These are phyloP conservation scores for Quercus engelmannii DNA, from an alignment of 306 rosid genomes.

Conservation along the genomic window DNA sequence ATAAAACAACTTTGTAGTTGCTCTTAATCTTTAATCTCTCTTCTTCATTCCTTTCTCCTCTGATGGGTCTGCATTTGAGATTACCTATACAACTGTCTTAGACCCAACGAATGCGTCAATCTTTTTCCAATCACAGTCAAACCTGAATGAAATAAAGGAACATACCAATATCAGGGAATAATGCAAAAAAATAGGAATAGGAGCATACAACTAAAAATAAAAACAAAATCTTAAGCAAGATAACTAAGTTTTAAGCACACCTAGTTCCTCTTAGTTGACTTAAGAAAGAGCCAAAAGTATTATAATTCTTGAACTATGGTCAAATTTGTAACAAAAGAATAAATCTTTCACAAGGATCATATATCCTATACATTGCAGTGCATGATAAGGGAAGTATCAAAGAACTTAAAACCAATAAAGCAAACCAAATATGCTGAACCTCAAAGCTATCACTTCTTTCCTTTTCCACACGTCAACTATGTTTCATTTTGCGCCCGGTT, in stretches of 20 bases:
- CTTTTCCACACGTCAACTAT: neutral
- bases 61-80: conserved; percentile 18
- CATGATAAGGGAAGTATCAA: neutral
- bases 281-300: neutral
- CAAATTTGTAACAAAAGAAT: neutral
- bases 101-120: conserved; percentile 97
- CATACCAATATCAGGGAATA: neutral
- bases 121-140: conserved; percentile 98
- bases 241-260: conserved; percentile 1
- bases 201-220: conserved; percentile 4
- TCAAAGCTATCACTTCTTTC: neutral
- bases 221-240: neutral
- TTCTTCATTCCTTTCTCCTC: no score
- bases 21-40: no score
- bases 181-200: neutral
- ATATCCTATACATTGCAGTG: neutral
- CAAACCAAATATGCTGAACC: neutral
- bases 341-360: neutral
- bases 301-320: neutral
- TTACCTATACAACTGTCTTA: conserved; percentile 91
- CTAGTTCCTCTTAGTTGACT: conserved; percentile 7
- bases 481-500: neutral
- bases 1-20: no score
- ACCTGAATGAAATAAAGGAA: conserved; percentile 48
- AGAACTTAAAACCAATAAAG: neutral